A percentile compares a stretch with the other conserved stretches of the same genome.
phyloP scores from a whole-genome alignment of 2,329 filamentous ascomycete species.

The Penicillium fuscoglaucum region DNA sequence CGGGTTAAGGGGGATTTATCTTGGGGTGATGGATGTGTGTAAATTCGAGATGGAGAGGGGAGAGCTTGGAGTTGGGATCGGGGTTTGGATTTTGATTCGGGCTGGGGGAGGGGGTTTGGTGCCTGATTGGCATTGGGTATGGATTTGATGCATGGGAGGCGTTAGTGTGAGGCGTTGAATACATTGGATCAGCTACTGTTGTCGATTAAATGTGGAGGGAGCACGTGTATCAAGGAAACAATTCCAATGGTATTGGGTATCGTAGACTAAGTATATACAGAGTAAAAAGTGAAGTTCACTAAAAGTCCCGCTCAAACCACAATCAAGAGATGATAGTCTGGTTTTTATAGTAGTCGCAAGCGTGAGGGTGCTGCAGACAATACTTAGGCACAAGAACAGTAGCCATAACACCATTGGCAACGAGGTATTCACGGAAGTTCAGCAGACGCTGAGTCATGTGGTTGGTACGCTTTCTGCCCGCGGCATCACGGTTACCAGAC shows the following conservation, averaged over 20 bases:
- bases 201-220: neutral
- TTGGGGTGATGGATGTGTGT: neutral
- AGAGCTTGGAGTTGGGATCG: neutral
- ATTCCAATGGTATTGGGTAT: constrained; percentile 8
- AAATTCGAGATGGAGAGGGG: neutral
- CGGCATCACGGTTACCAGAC: constrained; percentile 55
- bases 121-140: neutral
- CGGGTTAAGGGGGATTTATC: neutral
- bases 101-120: neutral
- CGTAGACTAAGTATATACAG: constrained; percentile 6
- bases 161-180: neutral
- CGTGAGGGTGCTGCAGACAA: constrained; percentile 58
- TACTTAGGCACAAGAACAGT: constrained; percentile 57
- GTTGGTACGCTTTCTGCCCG: constrained; percentile 54
- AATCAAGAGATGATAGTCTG: constrained; percentile 44
- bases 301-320: neutral
- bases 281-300: neutral
- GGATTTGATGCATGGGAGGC: neutral
- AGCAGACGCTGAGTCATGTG: constrained; percentile 57
- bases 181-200: neutral
- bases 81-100: neutral
- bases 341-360: constrained; percentile 56
- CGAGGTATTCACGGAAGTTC: constrained; percentile 61
- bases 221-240: neutral
- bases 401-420: constrained; percentile 55